Evolutionary conservation across 306 rosid genomes (phyloP), one percentile per base, ranked within the genome.

Genomic region (Aeschynomene evenia): DNA sequence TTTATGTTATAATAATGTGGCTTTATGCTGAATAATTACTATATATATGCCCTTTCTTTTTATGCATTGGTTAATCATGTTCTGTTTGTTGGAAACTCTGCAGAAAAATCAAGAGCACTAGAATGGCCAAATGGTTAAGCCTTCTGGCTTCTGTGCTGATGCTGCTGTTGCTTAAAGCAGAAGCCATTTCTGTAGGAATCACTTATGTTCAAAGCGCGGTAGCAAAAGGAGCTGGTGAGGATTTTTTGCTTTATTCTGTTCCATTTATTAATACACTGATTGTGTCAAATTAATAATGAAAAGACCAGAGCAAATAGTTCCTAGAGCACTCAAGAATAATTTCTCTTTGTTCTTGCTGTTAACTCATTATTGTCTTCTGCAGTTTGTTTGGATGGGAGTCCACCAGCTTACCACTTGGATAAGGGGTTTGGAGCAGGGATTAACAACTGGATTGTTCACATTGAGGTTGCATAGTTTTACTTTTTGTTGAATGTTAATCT

Each of bases 341-440:
- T n/a, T n/a, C n/a, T n/a, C 24, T 48, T 28, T 19, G 7, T 71
- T 37, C 20, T 69, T 72, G 68, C 21, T 68, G 14, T 50, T 40
- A 40, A 18, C 48, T 24, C 9, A n/a, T n/a, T n/a, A n/a, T n/a
- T n/a, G n/a, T n/a, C n/a, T 71, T 64, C 34, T 70, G 66, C 85
- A 93, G 97, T 93, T 76, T 93, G 98, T 80, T 81, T 93, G 85
- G 98, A 93, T 70, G 98, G 98, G 36, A 90, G 94, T 55, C 90
- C 97, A 7, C 97, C 98, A 26, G 98, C 98, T 83, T 93, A 93
- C 72, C 98, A 93, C 79, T 83, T 79, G 39, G 71, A 85, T 36
- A 71, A 75, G 54, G 98, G 98, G 40, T 54, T 63, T 70, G 97
- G 96, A 54, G 73, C 94, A 16, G 98, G 98, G 26, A 51, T 88